Conservation (phyloP, 2,329 filamentous ascomycete species). For the Diaporthe sp. region DNA sequence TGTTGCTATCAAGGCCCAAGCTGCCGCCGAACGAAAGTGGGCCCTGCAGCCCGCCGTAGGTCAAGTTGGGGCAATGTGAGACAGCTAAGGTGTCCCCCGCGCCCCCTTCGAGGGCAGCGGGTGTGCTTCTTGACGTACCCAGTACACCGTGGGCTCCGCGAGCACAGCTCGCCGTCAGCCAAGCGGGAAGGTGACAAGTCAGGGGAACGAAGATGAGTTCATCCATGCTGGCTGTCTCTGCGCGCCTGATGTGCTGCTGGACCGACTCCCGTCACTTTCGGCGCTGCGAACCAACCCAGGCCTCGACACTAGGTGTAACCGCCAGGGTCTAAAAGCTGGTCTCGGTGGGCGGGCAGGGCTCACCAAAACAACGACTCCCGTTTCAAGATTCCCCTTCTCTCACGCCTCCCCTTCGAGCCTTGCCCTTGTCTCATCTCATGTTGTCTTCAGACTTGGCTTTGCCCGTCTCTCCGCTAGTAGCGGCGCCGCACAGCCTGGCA, state of each 20-base stretch:
- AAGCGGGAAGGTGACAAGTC: background rate
- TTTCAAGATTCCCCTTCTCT: conserved; percentile 28
- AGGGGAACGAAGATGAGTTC: background rate
- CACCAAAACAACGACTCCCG: conserved; percentile 29
- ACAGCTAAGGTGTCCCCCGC: background rate
- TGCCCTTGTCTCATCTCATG: conserved; percentile 23
- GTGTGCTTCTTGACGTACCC: background rate
- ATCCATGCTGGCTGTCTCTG: conserved; percentile 24
- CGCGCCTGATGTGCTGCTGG: conserved; percentile 8
- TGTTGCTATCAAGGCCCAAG: conserved; percentile 22
- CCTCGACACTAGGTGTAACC: conserved; percentile 16
- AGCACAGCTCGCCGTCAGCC: background rate
- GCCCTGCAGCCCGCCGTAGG: conserved; percentile 1
- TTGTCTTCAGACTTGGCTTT: conserved; percentile 25
- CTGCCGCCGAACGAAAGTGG: conserved; percentile 11
- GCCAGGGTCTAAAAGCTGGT: conserved; percentile 8
- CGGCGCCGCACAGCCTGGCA: conserved; percentile 27
- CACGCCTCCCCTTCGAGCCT: conserved; percentile 25
- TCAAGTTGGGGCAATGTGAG: background rate
- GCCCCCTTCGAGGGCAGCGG: background rate
- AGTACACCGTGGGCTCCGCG: background rate
- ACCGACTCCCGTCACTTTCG: conserved; percentile 12
- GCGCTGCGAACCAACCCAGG: conserved; percentile 15
- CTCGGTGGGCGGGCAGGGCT: conserved; percentile 26
- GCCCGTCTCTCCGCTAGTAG: conserved; percentile 19